These are phyloP conservation scores for Borealophlyctis nickersoniae DNA, from an alignment of 192 early-diverging fungal genomes.

Conservation along the genomic window DNA sequence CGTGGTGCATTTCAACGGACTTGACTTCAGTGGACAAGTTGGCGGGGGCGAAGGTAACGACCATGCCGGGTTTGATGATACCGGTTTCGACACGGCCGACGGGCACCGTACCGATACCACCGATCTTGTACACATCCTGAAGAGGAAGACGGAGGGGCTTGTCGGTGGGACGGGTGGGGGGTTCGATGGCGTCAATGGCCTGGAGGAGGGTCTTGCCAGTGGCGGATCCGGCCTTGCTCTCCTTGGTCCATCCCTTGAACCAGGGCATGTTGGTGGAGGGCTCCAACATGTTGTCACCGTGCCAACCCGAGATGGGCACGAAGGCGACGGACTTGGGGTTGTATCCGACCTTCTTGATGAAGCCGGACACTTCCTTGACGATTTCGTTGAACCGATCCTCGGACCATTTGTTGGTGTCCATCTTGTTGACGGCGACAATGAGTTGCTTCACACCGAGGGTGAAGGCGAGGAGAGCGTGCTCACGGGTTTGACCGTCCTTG, in stretches of 20 bases:
- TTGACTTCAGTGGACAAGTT: conserved; percentile 90
- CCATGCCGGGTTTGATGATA: conserved; percentile 50
- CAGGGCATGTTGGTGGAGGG: conserved; percentile 89
- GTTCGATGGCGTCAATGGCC: conserved; percentile 93
- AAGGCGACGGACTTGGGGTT: conserved; percentile 89
- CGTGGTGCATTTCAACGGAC: conserved; percentile 99
- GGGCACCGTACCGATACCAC: conserved; percentile 94
- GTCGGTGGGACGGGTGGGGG: conserved; percentile 83
- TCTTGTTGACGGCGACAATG: conserved; percentile 99
- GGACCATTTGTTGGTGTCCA: conserved; percentile 96
- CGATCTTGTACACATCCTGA: conserved; percentile 98
- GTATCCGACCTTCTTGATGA: conserved; percentile 98
- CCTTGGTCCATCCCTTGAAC: conserved; percentile 97
- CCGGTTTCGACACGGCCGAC: conserved; percentile 79
- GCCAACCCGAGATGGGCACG: conserved; percentile 98
- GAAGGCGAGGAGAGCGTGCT: conserved; percentile 97
- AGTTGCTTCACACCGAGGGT: conserved; percentile 98
- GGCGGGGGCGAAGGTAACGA: conserved; percentile 80
- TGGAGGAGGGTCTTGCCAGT: conserved; percentile 84
- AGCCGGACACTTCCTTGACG: conserved; percentile 89
- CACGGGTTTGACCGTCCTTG: conserved; percentile 98
- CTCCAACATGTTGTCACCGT: conserved; percentile 98
- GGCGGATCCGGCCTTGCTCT: conserved; percentile 67
- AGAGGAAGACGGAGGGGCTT: conserved; percentile 96
- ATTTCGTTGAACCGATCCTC: conserved; percentile 95